Evolutionary conservation across 345 rosid species (phyloP).

Genomic region (Hibiscus tridactylites): DNA sequence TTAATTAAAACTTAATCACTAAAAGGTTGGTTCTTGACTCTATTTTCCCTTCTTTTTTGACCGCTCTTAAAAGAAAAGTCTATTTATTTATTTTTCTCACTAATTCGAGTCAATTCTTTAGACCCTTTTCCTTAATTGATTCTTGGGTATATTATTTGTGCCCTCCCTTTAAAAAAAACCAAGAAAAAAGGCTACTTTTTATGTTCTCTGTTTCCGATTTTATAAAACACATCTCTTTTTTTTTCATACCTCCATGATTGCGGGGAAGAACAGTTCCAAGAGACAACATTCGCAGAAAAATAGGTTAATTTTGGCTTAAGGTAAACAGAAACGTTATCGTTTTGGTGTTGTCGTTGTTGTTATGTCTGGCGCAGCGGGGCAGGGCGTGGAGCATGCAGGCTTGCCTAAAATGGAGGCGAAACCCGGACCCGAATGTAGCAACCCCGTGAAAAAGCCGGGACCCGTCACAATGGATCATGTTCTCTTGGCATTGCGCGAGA

Average conservation of each 20-base stretch:
- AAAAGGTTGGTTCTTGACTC: neutral
- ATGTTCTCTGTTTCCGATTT: neutral
- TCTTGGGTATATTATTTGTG: neutral
- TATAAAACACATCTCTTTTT: neutral
- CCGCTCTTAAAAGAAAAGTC: neutral
- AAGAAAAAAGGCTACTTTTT: neutral
- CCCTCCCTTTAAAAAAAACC: neutral
- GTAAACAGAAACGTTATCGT: neutral
- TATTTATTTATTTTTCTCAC: neutral
- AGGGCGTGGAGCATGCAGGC: conserved; percentile 42
- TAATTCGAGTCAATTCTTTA: neutral
- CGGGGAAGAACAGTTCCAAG: neutral
- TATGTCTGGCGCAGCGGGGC: conserved; percentile 35
- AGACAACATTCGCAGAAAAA: neutral
- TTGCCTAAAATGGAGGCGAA: conserved; percentile 37
- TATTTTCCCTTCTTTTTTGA: neutral
- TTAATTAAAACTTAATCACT: neutral
- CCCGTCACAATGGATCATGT: conserved; percentile 73
- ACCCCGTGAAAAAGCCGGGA: conserved; percentile 39
- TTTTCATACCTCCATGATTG: neutral
- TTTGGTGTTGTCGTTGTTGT: neutral
- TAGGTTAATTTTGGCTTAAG: neutral
- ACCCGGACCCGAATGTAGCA: conserved; percentile 26
- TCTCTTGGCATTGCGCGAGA: conserved; percentile 62
- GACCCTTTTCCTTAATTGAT: neutral